Percentiles rank a stretch among this genome's conserved stretches.
Evolutionary conservation across 2,329 filamentous ascomycete species (phyloP).

Genomic region (Chalaropsis thielavioides): DNA sequence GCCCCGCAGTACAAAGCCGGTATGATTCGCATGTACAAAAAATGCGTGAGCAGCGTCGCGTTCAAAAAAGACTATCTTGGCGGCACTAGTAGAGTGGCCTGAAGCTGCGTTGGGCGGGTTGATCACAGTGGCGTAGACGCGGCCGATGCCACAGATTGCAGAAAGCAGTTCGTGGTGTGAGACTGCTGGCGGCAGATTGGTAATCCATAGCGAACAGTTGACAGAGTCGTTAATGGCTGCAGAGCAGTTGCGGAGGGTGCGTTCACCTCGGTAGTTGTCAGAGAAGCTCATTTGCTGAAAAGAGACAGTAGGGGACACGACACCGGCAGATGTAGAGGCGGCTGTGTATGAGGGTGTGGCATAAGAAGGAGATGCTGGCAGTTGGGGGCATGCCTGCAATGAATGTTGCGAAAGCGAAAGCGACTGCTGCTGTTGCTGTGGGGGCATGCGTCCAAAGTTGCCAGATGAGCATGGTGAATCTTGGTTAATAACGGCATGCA

Average conservation of each 20-base stretch:
- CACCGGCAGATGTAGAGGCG: neutral
- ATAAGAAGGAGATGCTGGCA: neutral
- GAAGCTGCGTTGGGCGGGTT: constrained; percentile 31
- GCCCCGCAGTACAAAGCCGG: constrained; percentile 27
- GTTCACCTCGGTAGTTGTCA: constrained; percentile 29
- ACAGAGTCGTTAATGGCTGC: constrained; percentile 27
- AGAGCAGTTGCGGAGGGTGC: constrained; percentile 27
- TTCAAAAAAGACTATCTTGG: constrained; percentile 37
- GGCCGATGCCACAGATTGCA: constrained; percentile 32
- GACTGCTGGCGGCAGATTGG: constrained; percentile 33
- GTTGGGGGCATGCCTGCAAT: neutral
- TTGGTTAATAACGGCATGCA: constrained; percentile 6
- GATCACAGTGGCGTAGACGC: constrained; percentile 38
- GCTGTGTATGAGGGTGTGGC: neutral
- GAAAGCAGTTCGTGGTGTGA: constrained; percentile 32
- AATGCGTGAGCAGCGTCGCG: constrained; percentile 27
- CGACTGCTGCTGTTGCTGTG: neutral
- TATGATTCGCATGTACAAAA: constrained; percentile 18
- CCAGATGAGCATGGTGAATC: neutral
- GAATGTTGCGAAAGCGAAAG: neutral
- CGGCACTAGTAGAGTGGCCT: constrained; percentile 28
- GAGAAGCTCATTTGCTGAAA: constrained; percentile 21
- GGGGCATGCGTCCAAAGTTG: neutral
- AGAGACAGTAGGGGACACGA: constrained; percentile 15
- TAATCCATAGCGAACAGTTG: constrained; percentile 41